Evolutionary conservation across 78 protist genomes (phyloP), one percentile per base, ranked within the genome.

Genomic region (Dictyostelium capitatum): DNA sequence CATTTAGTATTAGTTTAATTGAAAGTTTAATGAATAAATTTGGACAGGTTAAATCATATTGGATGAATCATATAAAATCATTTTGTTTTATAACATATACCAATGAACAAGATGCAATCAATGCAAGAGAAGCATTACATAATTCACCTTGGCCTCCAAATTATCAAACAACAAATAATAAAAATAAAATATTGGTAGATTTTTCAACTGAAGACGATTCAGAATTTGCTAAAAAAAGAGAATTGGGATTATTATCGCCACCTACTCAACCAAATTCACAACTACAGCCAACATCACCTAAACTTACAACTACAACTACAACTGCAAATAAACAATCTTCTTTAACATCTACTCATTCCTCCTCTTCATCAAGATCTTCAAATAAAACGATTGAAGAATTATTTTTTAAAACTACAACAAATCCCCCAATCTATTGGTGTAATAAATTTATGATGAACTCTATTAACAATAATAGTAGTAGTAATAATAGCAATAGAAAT

Each of bases 61-160:
- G 89, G 82, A 82, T 91, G 83, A 80, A 91, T 15, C 23, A 51
- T 65, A 64, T 91, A 30, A 67, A 59, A 25, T 73, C 84, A 12
- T 70, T 25, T 47, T n/a, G 67, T 19, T 91, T 20, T 57, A 90
- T 91, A n/a, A 82, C 89, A 10, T 90, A 72, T 65, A 17, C 72
- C 5, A 80, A 47, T 15, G 53, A 51, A 15, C 77, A 67, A 1
- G 83, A 82, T 19, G 95, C 95, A 19, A 28, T 23, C 41, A 70
- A 28, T 10, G 62, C 90, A 6, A 75, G 28, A 23, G 11, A 80
- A 4, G 56, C 72, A 9, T 25, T 91, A 3, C 5, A 91, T 65
- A 72, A 57, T 14, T 15, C 72, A 9, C 65, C 74, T 11, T 91
- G 95, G 95, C 95, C 95, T 7, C 83, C 78, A 12, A 37, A 37